Conservation (phyloP, 805 yeast genomes). For the Kluyveromyces wickerhamii region DNA sequence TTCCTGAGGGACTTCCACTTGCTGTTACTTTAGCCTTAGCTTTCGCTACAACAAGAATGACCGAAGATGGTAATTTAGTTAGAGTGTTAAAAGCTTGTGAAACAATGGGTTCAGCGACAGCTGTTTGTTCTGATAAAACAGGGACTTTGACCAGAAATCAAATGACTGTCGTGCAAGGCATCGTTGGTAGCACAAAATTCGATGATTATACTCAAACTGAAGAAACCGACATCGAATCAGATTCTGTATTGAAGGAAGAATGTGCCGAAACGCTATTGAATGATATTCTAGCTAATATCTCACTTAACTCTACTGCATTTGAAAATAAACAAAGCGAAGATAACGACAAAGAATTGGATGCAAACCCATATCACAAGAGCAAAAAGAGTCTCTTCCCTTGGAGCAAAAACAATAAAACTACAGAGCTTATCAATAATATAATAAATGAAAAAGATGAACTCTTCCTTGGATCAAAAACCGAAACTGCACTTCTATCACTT, state of each 20-base stretch:
- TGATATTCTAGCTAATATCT: slow-evolving; percentile 47
- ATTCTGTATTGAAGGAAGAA: slow-evolving; percentile 5
- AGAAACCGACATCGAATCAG: slow-evolving; percentile 7
- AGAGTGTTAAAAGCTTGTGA: slow-evolving; percentile 91
- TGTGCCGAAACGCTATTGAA: slow-evolving; percentile 12
- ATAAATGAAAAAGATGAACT: slow-evolving; percentile 38
- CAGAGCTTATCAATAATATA: slow-evolving; percentile 13
- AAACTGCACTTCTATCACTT: slow-evolving; percentile 71
- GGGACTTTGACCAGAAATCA: slow-evolving; percentile 92
- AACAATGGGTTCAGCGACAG: slow-evolving; percentile 98
- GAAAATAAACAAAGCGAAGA: slow-evolving; percentile 44
- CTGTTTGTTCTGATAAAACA: slow-evolving; percentile 94
- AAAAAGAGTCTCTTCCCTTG: slow-evolving; percentile 7
- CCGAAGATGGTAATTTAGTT: slow-evolving; percentile 92
- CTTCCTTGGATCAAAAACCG: slow-evolving; percentile 89
- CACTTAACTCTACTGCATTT: slow-evolving; percentile 84
- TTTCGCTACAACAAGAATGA: slow-evolving; percentile 97
- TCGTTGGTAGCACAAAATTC: slow-evolving; percentile 51
- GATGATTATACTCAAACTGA: slow-evolving; percentile 36
- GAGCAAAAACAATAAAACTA: slow-evolving; percentile 12
- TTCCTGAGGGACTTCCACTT: slow-evolving; percentile 97
- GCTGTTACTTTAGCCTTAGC: slow-evolving; percentile 97
- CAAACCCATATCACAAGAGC: slow-evolving; percentile 24
- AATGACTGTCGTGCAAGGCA: slow-evolving; percentile 83
- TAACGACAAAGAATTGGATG: slow-evolving; percentile 12